phyloP scores from a whole-genome alignment of 331 rosid species.

The Quercus tomentella region DNA sequence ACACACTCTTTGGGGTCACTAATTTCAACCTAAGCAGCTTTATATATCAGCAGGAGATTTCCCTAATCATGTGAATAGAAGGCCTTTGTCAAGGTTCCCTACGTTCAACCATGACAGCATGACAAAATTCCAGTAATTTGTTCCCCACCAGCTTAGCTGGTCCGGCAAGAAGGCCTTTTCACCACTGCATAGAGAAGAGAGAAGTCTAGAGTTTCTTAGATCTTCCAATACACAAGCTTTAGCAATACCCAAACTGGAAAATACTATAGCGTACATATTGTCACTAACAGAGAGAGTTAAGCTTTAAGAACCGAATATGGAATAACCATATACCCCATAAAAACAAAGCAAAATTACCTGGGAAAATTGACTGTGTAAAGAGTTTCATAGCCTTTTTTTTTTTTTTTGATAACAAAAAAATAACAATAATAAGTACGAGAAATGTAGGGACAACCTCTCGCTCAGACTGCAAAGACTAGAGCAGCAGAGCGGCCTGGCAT shows the following conservation, averaged over 20 bases:
- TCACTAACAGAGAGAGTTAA: not conserved
- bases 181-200: not conserved
- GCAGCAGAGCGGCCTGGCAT: conserved; percentile 33
- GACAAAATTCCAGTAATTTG: not conserved
- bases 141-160: not conserved
- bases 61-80: not conserved
- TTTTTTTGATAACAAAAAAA: no score
- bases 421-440: not conserved
- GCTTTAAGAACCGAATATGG: not conserved
- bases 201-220: not conserved
- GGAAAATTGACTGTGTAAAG: not conserved
- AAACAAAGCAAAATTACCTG: no score
- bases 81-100: not conserved
- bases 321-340: not conserved
- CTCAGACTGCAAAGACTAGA: conserved; percentile 29
- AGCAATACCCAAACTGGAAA: not conserved
- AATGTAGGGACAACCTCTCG: conserved; percentile 40
- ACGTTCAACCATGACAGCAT: not conserved
- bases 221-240: not conserved
- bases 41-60: not conserved
- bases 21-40: not conserved
- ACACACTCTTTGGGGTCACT: not conserved
- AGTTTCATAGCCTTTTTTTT: not conserved
- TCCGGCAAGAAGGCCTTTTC: not conserved
- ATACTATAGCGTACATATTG: not conserved